Conservation (phyloP, 2,329 filamentous ascomycete genomes). For the Pseudogymnoascus sp. region DNA sequence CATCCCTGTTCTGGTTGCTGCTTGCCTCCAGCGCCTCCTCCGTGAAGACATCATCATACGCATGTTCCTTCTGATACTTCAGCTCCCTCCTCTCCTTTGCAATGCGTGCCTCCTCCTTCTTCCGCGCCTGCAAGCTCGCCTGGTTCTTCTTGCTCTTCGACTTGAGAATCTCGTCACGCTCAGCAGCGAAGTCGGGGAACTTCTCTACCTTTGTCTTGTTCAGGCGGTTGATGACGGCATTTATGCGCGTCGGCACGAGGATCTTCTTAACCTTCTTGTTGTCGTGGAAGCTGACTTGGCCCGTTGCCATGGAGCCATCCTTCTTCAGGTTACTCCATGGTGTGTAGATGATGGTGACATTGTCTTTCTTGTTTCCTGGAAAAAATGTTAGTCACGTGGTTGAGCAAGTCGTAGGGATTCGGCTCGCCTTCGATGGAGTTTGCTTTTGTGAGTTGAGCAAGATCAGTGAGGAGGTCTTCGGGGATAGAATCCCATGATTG, state of each 20-base stretch:
- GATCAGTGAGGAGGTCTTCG: conserved; percentile 68
- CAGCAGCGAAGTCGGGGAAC: conserved; percentile 73
- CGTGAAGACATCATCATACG: conserved; percentile 85
- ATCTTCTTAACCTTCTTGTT: conserved; percentile 76
- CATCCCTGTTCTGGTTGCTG: conserved; percentile 78
- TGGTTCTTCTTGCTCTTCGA: conserved; percentile 68
- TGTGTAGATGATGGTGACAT: conserved; percentile 93
- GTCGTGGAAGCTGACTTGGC: conserved; percentile 93
- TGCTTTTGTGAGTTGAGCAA: conserved; percentile 95
- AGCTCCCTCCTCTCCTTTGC: conserved; percentile 78
- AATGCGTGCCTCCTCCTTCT: conserved; percentile 67
- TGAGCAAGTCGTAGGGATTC: neutral
- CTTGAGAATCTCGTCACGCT: conserved; percentile 70
- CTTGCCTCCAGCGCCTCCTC: conserved; percentile 70
- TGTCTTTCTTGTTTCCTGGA: conserved; percentile 94
- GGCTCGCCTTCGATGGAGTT: conserved; percentile 87
- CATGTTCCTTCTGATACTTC: conserved; percentile 95
- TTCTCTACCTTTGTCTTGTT: conserved; percentile 94
- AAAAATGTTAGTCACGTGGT: conserved; percentile 15
- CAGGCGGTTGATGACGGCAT: conserved; percentile 89
- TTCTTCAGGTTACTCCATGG: conserved; percentile 96
- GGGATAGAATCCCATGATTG: conserved; percentile 81
- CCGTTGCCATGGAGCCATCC: conserved; percentile 88
- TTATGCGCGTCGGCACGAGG: conserved; percentile 73
- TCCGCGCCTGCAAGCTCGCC: conserved; percentile 54